Conservation (phyloP, 2,329 filamentous ascomycete species). For the Ophiognomonia clavigignenti-juglandacearum region DNA sequence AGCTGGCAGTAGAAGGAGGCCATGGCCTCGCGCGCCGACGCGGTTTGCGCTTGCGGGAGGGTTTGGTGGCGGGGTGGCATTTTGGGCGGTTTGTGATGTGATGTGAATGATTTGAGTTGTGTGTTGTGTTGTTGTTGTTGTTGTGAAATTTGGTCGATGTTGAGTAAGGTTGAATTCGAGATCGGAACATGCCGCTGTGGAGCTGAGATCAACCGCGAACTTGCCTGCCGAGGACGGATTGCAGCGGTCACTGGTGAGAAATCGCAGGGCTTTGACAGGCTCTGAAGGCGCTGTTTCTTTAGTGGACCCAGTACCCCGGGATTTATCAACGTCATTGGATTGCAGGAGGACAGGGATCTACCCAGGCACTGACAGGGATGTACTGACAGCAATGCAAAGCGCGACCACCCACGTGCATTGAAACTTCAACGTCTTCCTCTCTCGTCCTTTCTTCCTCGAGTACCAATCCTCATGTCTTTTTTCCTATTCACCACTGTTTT, state of each 20-base stretch:
- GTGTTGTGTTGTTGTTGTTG: background rate
- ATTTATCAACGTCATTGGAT: too few species aligned
- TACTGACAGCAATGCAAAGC: background rate
- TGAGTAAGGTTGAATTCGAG: too few species aligned
- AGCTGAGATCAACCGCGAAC: too few species aligned
- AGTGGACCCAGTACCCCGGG: background rate
- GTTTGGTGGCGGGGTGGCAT: conserved; percentile 47
- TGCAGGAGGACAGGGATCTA: too few species aligned
- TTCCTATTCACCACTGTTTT: too few species aligned
- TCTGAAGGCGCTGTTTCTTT: background rate
- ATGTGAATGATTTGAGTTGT: background rate
- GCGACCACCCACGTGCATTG: background rate
- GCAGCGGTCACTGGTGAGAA: background rate
- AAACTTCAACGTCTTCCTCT: conserved; percentile 5
- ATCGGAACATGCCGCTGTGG: too few species aligned
- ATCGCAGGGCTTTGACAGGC: background rate
- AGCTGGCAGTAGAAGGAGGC: conserved; percentile 81
- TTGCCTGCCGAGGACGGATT: background rate
- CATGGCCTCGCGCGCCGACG: conserved; percentile 67
- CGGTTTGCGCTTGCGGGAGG: conserved; percentile 53
- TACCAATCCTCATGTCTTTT: background rate
- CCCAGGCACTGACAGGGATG: background rate
- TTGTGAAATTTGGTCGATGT: too few species aligned
- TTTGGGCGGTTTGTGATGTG: background rate
- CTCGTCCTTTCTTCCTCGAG: conserved; percentile 1